Conservation (phyloP, 805 yeast species). For the Monosporozyma unispora region DNA sequence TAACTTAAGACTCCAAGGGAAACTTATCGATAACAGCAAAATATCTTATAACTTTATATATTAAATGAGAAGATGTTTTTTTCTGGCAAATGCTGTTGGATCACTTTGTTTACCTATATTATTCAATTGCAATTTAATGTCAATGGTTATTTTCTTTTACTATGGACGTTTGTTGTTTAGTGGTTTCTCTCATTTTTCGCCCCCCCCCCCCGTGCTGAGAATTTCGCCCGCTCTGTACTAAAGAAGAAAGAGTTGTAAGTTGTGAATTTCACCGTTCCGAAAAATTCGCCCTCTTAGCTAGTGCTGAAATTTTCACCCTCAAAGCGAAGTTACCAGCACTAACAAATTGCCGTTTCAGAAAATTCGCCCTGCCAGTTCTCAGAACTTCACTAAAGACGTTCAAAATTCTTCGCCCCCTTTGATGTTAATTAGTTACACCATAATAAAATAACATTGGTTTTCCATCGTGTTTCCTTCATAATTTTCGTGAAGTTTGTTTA, state of each 20-base stretch:
- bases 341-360: not conserved
- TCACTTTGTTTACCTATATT: not conserved
- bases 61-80: not conserved
- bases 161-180: not conserved
- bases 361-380: not conserved
- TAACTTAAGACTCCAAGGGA: not conserved
- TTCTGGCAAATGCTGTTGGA: too few relatives aligned
- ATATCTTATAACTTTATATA: not conserved
- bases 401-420: not conserved
- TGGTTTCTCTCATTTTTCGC: too few relatives aligned
- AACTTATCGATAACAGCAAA: not conserved
- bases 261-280: not conserved
- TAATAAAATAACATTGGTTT: too few relatives aligned
- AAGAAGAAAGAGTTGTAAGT: not conserved
- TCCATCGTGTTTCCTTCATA: too few relatives aligned
- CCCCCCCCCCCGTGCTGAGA: not conserved
- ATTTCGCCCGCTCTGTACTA: not conserved
- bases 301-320: not conserved
- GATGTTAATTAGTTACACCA: too few relatives aligned
- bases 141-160: too few relatives aligned
- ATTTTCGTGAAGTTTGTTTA: not conserved
- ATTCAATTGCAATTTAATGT: not conserved
- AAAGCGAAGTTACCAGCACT: not conserved
- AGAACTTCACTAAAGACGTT: not conserved
- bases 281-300: not conserved